These are phyloP conservation scores for Glycyrrhiza uralensis DNA, from an alignment of 306 rosid genomes.

Conservation along the genomic window DNA sequence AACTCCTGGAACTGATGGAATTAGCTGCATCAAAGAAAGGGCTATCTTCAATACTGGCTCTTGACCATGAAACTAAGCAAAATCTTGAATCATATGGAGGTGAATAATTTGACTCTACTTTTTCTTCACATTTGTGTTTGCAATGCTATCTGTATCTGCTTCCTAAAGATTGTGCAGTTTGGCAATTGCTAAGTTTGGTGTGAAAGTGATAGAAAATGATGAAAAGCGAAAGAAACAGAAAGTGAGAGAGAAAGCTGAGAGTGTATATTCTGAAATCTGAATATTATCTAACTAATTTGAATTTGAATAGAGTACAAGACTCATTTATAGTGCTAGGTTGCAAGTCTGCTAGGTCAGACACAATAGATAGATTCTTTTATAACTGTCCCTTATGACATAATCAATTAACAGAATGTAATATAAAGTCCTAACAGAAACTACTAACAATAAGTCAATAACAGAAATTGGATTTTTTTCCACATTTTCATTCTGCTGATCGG, in stretches of 20 bases:
- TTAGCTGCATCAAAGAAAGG: constrained; percentile 67
- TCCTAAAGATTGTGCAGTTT: not conserved
- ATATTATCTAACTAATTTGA: not conserved
- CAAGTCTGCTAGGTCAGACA: not conserved
- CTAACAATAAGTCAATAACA: not conserved
- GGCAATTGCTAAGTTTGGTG: not conserved
- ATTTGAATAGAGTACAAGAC: not conserved
- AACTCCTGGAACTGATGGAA: constrained; percentile 74
- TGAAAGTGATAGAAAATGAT: not conserved
- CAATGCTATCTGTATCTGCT: not conserved
- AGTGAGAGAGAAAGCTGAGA: not conserved
- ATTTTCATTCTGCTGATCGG: not conserved
- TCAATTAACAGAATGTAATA: not conserved
- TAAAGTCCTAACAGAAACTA: not conserved
- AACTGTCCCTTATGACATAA: not conserved
- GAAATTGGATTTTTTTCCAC: not conserved
- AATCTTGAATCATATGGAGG: constrained; percentile 62
- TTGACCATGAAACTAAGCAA: constrained; percentile 60
- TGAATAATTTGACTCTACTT: constrained; percentile 20
- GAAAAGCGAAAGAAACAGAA: not conserved
- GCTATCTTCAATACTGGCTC: constrained; percentile 55
- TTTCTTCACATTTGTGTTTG: constrained; percentile 6
- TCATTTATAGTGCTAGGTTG: not conserved
- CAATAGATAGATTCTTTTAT: not conserved
- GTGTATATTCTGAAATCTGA: not conserved